Percentiles rank a stretch among this genome's conserved stretches.
These are phyloP conservation scores for Danielia oregonensis DNA, from an alignment of 805 yeast species.

Conservation along the genomic window DNA sequence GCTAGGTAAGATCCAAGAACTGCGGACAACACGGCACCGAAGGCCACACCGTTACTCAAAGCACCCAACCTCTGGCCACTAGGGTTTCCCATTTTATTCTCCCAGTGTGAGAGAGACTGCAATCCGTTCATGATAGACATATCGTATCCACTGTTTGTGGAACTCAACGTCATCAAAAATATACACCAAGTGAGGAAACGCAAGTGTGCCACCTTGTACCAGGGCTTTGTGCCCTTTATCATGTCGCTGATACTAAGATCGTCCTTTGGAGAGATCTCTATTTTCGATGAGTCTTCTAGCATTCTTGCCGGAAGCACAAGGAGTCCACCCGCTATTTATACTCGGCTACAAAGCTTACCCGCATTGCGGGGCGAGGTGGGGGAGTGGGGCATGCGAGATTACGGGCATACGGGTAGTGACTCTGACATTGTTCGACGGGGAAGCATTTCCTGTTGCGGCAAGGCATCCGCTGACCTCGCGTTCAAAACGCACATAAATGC, in stretches of 20 bases:
- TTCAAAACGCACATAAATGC: no score
- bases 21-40: slow-evolving; percentile 36
- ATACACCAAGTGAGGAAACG: slow-evolving; percentile 33
- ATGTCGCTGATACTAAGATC: slow-evolving; percentile 6
- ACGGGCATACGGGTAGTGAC: no score
- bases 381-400: no score
- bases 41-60: slow-evolving; percentile 19
- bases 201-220: slow-evolving; percentile 37
- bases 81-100: slow-evolving; percentile 27
- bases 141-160: slow-evolving; percentile 38
- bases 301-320: no score
- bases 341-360: no score
- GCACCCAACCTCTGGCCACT: slow-evolving; percentile 20
- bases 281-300: no score
- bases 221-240: slow-evolving; percentile 17
- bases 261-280: background rate
- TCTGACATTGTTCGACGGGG: no score
- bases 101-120: slow-evolving; percentile 44
- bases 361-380: no score
- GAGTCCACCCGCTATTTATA: no score
- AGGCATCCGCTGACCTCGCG: no score
- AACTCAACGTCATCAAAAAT: slow-evolving; percentile 40
- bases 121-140: slow-evolving; percentile 45
- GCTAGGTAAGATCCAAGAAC: slow-evolving; percentile 13
- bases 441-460: no score